Base-by-base conservation (phyloP, 2,329 filamentous ascomycete species). In the Hymenoscyphus albidus region DNA sequence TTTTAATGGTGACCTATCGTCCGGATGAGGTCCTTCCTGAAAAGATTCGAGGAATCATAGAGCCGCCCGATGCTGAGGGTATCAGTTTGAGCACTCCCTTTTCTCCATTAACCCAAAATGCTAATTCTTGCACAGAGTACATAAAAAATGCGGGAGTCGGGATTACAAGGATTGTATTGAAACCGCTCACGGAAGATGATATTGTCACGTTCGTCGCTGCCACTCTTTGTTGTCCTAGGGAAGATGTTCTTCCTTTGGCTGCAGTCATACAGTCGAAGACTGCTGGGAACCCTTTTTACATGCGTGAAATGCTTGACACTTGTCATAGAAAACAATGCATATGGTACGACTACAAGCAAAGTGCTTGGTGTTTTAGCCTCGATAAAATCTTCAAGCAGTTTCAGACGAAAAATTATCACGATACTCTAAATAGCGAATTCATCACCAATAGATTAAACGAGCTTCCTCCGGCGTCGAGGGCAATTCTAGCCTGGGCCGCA, bases 371-470 rank as follows among this genome's bases (percentile, higher is more conserved):
- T 56, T 97, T 89, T 74, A 90, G 96, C 73, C 79, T 97, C 12
- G 93, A 97, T 76, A 87, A 85, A 68, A 86, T 97, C 1, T 97
- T 97, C 73, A 87, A 89, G 58, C 88, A 96, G 68, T 96, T 97
- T 72, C 85, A 90, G 70, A 87, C 88, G 55, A 88, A 92, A 59
- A 86, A 88, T 64, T 89, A 93, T 72, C 91, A 92, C 42, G 88
- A 93, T 66, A 88, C 91, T 10, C 83, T 96, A 13, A 90, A 93
- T 67, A 92, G 88, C 51, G 89, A 90, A 58, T 97, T 97, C 75
- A 88, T 97, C 68, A 86, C 88, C 0, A 88, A 88, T 70, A 85
- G 92, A 14, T 80, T 98, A 13, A 84, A 86, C 66, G 93, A 96
- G 73, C 80, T 96, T 38, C 90, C 93, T 1, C 71, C 82, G 31